These are phyloP conservation scores for Tulasnella sp. DNA, from an alignment of 768 basidiomycete species.

Conservation along the genomic window DNA sequence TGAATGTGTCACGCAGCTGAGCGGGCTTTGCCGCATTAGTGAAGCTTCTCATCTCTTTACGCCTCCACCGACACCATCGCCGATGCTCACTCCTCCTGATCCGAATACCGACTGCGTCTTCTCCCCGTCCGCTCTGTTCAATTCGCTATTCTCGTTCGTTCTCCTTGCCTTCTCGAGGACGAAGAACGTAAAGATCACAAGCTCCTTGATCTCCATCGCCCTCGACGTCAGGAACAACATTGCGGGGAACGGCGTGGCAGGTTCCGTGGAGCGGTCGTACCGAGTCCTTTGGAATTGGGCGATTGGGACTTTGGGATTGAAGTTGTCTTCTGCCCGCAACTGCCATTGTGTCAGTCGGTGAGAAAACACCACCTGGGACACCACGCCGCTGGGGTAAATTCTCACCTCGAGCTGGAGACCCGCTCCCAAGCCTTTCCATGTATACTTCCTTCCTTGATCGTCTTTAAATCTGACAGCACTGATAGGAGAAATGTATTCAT, in stretches of 20 bases:
- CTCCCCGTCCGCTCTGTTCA: constrained; percentile 20
- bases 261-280: constrained; percentile 20
- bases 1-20: no score
- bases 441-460: constrained; percentile 28
- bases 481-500: background rate
- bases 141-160: constrained; percentile 25
- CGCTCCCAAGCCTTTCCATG: constrained; percentile 35
- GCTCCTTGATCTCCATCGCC: constrained; percentile 31
- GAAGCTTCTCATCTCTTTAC: no score
- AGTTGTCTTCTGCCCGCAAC: constrained; percentile 31
- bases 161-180: constrained; percentile 35
- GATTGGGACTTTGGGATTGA: constrained; percentile 27
- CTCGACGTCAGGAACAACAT: constrained; percentile 28
- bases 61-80: no score
- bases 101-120: no score
- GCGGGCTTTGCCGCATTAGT: no score
- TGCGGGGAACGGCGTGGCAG: constrained; percentile 25
- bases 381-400: background rate
- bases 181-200: constrained; percentile 34
- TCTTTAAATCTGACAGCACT: constrained; percentile 34
- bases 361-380: background rate
- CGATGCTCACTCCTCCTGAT: no score
- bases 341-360: constrained; percentile 16
- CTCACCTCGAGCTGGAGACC: constrained; percentile 32
- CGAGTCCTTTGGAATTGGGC: constrained; percentile 31